A percentile compares a stretch with the other conserved stretches of the same genome.
Conservation (phyloP, 192 early-diverging fungal genomes). For the Borealophlyctis nickersoniae region DNA sequence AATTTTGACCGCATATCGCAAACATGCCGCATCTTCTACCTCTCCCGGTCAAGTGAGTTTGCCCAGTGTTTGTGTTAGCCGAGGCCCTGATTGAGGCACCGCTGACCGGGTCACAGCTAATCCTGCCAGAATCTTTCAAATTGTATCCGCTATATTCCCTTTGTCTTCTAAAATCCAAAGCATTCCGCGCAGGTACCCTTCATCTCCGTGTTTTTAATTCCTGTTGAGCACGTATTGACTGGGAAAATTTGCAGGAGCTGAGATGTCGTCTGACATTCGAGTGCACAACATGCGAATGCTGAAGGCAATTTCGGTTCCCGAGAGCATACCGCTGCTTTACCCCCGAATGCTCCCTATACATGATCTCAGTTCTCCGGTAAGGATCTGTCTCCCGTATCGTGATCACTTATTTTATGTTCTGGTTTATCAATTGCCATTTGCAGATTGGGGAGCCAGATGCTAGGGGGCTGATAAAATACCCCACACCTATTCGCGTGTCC, state of each 20-base stretch:
- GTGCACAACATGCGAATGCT: slow-evolving; percentile 76
- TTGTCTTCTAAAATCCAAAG: slow-evolving; percentile 76
- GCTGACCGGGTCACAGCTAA: slow-evolving; percentile 59
- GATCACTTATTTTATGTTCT: too few species aligned
- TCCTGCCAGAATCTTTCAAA: slow-evolving; percentile 95
- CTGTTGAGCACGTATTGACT: too few species aligned
- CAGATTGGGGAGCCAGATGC: slow-evolving; percentile 46
- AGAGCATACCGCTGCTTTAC: slow-evolving; percentile 79
- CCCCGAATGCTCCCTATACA: slow-evolving; percentile 75
- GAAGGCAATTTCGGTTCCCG: slow-evolving; percentile 70
- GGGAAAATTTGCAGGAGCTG: slow-evolving; percentile 59
- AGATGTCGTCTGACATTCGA: slow-evolving; percentile 77
- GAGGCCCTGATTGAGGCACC: neutral
- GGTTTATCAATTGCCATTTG: too few species aligned
- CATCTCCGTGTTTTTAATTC: too few species aligned
- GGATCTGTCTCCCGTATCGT: slow-evolving; percentile 6
- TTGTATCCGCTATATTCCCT: slow-evolving; percentile 84
- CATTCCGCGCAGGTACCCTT: slow-evolving; percentile 77
- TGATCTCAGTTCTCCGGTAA: slow-evolving; percentile 52
- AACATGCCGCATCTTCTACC: slow-evolving; percentile 82
- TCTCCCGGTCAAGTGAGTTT: slow-evolving; percentile 70
- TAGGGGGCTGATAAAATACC: slow-evolving; percentile 61
- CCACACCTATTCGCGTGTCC: slow-evolving; percentile 68
- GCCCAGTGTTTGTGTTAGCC: neutral
- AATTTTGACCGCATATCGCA: slow-evolving; percentile 85